phyloP scores from a whole-genome alignment of 192 early-diverging fungal genomes.

The Jimgerdemannia flammicorona region DNA sequence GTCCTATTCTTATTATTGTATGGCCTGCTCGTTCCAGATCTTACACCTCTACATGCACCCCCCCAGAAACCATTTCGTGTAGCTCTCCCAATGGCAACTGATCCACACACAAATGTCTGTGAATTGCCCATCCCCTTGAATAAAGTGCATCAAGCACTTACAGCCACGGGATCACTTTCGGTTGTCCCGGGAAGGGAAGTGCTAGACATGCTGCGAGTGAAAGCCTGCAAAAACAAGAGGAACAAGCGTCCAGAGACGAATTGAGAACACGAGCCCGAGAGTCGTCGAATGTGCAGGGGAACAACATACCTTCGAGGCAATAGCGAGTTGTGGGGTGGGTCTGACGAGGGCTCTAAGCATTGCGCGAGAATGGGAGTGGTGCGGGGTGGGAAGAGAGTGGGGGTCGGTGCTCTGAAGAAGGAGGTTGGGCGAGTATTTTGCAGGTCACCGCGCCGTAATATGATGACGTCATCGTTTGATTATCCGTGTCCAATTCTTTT shows the following conservation, averaged over 20 bases:
- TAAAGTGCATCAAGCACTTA: not conserved
- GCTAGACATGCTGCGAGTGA: not conserved
- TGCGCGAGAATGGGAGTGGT: not conserved
- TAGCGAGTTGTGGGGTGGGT: not conserved
- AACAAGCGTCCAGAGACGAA: not conserved
- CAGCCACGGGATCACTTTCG: too few species aligned
- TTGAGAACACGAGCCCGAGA: not conserved
- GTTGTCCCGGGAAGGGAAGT: not conserved
- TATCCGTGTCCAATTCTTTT: too few species aligned
- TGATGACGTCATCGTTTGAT: not conserved
- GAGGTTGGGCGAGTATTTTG: not conserved
- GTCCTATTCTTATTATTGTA: too few species aligned
- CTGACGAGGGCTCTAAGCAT: not conserved
- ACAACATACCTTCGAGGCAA: not conserved
- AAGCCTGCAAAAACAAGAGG: not conserved
- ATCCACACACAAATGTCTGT: too few species aligned
- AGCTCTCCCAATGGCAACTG: too few species aligned
- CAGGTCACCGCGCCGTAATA: not conserved
- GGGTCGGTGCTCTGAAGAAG: not conserved
- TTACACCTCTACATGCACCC: too few species aligned
- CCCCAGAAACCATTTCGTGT: too few species aligned
- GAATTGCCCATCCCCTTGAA: too few species aligned
- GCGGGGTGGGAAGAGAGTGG: not conserved
- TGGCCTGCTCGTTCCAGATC: too few species aligned
- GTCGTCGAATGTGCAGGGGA: not conserved